Base-by-base conservation (phyloP, 495 filamentous ascomycete species). In the Hyaloscypha hepaticicola region DNA sequence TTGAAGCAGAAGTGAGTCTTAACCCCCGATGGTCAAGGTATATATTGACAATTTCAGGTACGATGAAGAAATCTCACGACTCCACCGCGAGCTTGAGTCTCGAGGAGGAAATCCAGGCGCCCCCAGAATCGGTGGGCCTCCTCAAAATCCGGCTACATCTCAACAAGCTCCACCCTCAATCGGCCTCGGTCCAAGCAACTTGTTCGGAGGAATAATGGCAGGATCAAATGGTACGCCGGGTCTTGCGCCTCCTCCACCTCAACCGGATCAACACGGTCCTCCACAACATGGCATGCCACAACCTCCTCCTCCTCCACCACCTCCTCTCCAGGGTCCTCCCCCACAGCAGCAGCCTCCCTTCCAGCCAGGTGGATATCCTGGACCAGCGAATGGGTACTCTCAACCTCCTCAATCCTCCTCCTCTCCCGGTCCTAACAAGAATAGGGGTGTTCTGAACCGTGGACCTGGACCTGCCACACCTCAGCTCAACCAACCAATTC, bases 131-230 rank as follows among this genome's bases (percentile, higher is more conserved):
- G 80, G 76, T 64, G 82, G 87, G 65, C 77, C 82, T 19, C 82
- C 88, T 58, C 89, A 88, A 69, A 90, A 94, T 73, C 84, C 83
- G 48, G 90, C 87, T n/a, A 87, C 89, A 55, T 82, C 90, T 3
- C 92, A 94, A 74, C 92, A 94, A 74, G 89, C 89, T 53, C 91
- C 92, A 33, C 92, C 92, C 51, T 82, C 89, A 28, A 88, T 99
- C 74, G 92, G 93, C n/a, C 90, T 95, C 73, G 93, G 95, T 45
- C 89, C 90, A 27, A 92, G 87, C 75, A 93, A 96, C 74, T 81
- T 97, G 45, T 98, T 99, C 72, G 90, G 92, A 67, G 92, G 91
- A 26, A 97, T 99, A 69, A 97, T 99, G 90, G 84, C 95, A 76
- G 89, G 88, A 72, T 87, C 86, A 70, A 92, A 92, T 80, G 92